Evolutionary conservation across 2,329 filamentous ascomycete genomes (phyloP), one percentile per base, ranked within the genome.

Genomic region (Conoideocrella luteorostrata): DNA sequence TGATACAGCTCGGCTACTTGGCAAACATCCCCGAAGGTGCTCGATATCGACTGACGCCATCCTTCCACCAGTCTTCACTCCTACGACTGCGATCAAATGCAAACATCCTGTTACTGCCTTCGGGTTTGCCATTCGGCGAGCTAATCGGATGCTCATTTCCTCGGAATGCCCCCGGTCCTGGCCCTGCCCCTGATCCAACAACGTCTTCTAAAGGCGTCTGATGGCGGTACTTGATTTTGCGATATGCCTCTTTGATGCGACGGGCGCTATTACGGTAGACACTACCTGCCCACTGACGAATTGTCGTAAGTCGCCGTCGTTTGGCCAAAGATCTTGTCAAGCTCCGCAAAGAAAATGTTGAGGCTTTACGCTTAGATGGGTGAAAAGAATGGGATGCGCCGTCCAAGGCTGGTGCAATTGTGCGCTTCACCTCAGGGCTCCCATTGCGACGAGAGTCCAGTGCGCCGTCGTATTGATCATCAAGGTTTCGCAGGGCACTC

Each of bases 21-120:
- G 34, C 23, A 41, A 47, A 45, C 46, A 47, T 47, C 20, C 46
- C 38, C 3, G 44, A 41, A 1, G 44, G 43, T 1, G 44, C 44
- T 21, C 39, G 56, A 43, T 60, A 66, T 45, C 53, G 59, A 18
- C 54, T 53, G 4, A 61, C 57, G 4, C 61, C 62, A 7, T 62
- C 61, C 37, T 51, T 56, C 64, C 64, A 67, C 62, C 64, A 66
- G 13, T 59, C 56, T 26, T 60, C 50, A 24, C 55, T 49, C 11
- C 52, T 49, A 4, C 48, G 46, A 28, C 46, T 49, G 29, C 49
- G 46, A 15, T 62, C 55, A 21, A 57, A 39, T 3, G 52, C 51
- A 43, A 61, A 62, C 2, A 50, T 24, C 24, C 49, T 50, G 39
- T 50, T 53, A 5, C 49, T 53, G 32, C 50, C 53, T 22, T 56